Evolutionary conservation across 192 early-diverging fungal genomes (phyloP), one percentile per base, ranked within the genome.

Genomic region (Umbelopsis sp.): DNA sequence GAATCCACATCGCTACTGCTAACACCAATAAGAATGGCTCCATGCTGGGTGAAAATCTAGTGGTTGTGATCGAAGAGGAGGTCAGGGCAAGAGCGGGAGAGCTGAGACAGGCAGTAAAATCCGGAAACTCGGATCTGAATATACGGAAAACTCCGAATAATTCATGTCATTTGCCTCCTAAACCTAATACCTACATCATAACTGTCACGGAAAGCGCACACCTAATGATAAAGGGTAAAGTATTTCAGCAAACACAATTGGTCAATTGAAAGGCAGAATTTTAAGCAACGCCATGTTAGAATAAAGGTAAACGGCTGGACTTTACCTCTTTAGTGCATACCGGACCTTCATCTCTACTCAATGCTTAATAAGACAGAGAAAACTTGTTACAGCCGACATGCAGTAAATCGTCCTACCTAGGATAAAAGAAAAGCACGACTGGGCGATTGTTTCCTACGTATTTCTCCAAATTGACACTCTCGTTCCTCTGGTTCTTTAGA

Each of bases 391-490:
- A 52, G 1, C 21, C 8, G 12, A 25, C 21, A 25, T 52, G 0
- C 22, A 23, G 2, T 52, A 2, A 52, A 52, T 3, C 25, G 23
- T 12, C 25, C 0, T 61, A 61, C 55, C 55, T 61, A 10, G 80
- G 77, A 68, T 81, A 81, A 53, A 81, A 81, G 51, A 81, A 81
- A 15, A 81, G 18, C 1, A 81, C 46, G 18, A 72, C 66, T 12
- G 74, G 66, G 6, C 58, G 53, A 18, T 50, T 49, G 18, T 70
- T 50, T 18, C 80, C 80, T 49, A 81, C 64, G 37, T 76, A 23
- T 22, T 67, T 44, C 18, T 47, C 30, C 16, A 79, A 49, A 45
- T 68, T 44, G 12, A 81, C 71, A 37, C 46, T 47, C 64, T 79
- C 71, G 20, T 48, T 52, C 22, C 73, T 66, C 52, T 81, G 77